Evolutionary conservation across 495 filamentous ascomycete genomes (phyloP).

Genomic region (Hypoxylon intermedium): DNA sequence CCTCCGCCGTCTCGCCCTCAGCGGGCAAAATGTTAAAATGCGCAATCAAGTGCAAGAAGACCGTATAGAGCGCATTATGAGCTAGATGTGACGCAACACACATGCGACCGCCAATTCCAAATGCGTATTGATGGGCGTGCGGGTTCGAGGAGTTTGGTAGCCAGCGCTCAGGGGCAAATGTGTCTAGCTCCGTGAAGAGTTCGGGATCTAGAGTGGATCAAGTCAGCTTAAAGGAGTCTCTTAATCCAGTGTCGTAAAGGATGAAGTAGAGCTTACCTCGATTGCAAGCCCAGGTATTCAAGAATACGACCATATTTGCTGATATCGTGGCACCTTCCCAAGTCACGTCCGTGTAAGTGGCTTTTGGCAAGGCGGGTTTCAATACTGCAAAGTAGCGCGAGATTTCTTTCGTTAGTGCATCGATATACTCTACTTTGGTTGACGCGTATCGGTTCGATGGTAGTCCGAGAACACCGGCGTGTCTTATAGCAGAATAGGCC

Average conservation of each 20-base stretch:
- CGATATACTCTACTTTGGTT: constrained; percentile 74
- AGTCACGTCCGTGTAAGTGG: constrained; percentile 67
- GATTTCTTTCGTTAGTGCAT: constrained; percentile 72
- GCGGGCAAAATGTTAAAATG: constrained; percentile 57
- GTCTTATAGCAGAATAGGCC: constrained; percentile 68
- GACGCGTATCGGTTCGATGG: constrained; percentile 72
- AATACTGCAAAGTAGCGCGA: constrained; percentile 78
- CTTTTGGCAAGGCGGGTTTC: constrained; percentile 72
- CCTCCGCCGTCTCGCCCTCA: constrained; percentile 18
- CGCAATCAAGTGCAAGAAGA: constrained; percentile 70
- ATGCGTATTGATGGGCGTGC: constrained; percentile 71
- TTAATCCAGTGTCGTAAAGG: too few species aligned
- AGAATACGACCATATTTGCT: constrained; percentile 70
- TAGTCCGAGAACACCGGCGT: constrained; percentile 68
- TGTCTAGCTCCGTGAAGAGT: constrained; percentile 66
- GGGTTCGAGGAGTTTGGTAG: constrained; percentile 58
- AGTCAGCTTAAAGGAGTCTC: neutral
- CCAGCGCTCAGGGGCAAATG: constrained; percentile 71
- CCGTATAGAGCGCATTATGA: constrained; percentile 72
- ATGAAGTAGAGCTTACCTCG: constrained; percentile 4
- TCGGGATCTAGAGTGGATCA: constrained; percentile 52
- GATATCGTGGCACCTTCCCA: constrained; percentile 67
- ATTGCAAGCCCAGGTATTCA: constrained; percentile 46
- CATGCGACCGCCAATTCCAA: constrained; percentile 74
- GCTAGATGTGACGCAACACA: constrained; percentile 74